Evolutionary conservation across 75 land plant species (phyloP), one percentile per base, ranked within the genome.

Genomic region (Pinus albicaulis): DNA sequence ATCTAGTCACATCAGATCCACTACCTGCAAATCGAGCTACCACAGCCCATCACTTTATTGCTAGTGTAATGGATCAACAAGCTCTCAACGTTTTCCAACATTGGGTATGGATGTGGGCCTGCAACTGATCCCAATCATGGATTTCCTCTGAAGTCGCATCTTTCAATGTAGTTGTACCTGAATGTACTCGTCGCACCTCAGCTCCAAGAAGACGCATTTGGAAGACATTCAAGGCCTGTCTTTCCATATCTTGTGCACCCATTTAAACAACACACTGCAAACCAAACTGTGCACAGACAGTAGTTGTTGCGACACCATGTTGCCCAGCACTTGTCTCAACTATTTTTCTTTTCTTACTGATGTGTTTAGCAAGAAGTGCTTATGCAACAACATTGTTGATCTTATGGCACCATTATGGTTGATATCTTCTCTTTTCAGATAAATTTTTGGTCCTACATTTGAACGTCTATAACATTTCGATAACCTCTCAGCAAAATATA

Each of bases 291-390:
- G 98, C 96, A 78, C 98, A 95, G 3, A 90, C 97, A 4, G 97
- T 90, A 17, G 98, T 96, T 4, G 98, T 93, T 10, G 98, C 98
- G 55, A 95, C 91, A 2, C 98, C 98, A 66, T 95, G 98, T 74
- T 93, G 97, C 12, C 98, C 98, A 58, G 98, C 97, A 38, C 97
- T 96, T 15, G 98, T 93, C 79, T 88, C 98, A 7, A 96, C 94
- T 44, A 95, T 85, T 26, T 93, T 82, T 55, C 91, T 82, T 38
- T 85, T 85, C 83, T 82, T 84, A 13, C 98, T 96, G 61, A 95
- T 76, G 16, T 80, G 84, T 66, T 90, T 93, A 14, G 98, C 98
- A 12, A 95, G 84, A 86, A 95, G 78, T 3, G 92, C 98, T 78
- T 95, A 96, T 19, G 84, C 98, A 26, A 95, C 78, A 8, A 96